These are phyloP conservation scores for Boletus sp. DNA, from an alignment of 768 basidiomycete species.

Conservation along the genomic window DNA sequence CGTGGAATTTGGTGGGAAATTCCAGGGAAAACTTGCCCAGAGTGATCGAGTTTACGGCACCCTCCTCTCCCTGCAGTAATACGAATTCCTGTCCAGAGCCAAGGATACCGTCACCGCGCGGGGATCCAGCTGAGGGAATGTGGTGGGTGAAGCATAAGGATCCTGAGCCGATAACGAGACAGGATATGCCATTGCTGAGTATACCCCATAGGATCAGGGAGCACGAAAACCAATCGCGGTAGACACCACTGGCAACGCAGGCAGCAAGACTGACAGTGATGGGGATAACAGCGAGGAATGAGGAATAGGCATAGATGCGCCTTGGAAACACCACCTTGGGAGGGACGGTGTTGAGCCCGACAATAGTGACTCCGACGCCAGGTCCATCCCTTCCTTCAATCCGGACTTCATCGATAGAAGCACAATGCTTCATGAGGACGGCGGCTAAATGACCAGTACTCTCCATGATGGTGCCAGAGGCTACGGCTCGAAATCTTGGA, in stretches of 20 bases:
- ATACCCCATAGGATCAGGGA: slow-evolving; percentile 30
- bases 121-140: slow-evolving; percentile 14
- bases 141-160: slow-evolving; percentile 14
- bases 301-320: background rate
- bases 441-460: slow-evolving; percentile 7
- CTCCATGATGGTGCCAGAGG: slow-evolving; percentile 7
- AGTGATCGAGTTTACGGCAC: slow-evolving; percentile 26
- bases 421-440: slow-evolving; percentile 3
- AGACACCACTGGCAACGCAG: slow-evolving; percentile 17
- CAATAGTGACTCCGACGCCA: background rate
- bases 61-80: slow-evolving; percentile 6
- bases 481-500: slow-evolving; percentile 1
- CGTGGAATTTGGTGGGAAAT: background rate
- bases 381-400: slow-evolving; percentile 1
- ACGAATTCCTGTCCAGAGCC: slow-evolving; percentile 8
- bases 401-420: background rate
- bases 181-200: slow-evolving; percentile 27
- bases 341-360: slow-evolving; percentile 1
- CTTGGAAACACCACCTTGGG: background rate
- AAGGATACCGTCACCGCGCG: slow-evolving; percentile 27
- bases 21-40: slow-evolving; percentile 15
- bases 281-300: slow-evolving; percentile 16
- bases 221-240: slow-evolving; percentile 27
- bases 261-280: slow-evolving; percentile 18
- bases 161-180: slow-evolving; percentile 22